Percentiles rank a stretch among this genome's conserved stretches.
Conservation (phyloP, 2,329 filamentous ascomycete species). For the Capronia americana region DNA sequence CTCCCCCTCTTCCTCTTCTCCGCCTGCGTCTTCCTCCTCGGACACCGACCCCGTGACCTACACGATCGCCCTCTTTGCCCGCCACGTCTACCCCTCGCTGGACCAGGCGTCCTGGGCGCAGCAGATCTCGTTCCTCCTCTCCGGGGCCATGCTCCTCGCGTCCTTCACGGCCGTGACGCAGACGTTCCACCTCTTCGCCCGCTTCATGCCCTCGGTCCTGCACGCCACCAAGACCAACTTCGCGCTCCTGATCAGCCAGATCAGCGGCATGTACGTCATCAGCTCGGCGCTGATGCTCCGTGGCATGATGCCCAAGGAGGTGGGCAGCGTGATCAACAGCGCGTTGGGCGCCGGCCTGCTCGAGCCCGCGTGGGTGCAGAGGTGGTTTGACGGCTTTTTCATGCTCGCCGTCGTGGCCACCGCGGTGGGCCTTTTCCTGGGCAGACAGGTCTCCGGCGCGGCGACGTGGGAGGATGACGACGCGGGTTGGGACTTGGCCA, state of each 20-base stretch:
- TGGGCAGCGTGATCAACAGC: constrained; percentile 77
- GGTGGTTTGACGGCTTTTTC: constrained; percentile 91
- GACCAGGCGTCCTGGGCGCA: constrained; percentile 84
- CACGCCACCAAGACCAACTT: constrained; percentile 78
- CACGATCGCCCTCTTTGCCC: constrained; percentile 77
- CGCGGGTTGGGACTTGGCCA: constrained; percentile 63
- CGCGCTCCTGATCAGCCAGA: constrained; percentile 78
- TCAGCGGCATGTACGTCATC: constrained; percentile 85
- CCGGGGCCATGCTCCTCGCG: constrained; percentile 79
- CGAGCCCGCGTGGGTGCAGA: constrained; percentile 73
- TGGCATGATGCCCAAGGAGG: constrained; percentile 77
- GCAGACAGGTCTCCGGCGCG: constrained; percentile 63
- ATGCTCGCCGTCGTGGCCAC: constrained; percentile 71
- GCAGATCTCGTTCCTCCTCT: constrained; percentile 82
- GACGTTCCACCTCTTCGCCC: constrained; percentile 80
- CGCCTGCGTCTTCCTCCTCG: constrained; percentile 59
- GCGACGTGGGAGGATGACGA: constrained; percentile 65
- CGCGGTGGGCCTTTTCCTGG: constrained; percentile 74
- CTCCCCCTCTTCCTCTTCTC: constrained; percentile 55
- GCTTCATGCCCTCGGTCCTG: constrained; percentile 73
- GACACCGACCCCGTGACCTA: constrained; percentile 83
- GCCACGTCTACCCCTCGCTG: constrained; percentile 82
- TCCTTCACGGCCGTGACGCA: constrained; percentile 85
- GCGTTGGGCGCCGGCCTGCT: constrained; percentile 74
- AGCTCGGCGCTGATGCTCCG: constrained; percentile 76